A percentile compares a stretch with the other conserved stretches of the same genome.
phyloP scores from a whole-genome alignment of 495 filamentous ascomycete genomes.

The Elasticomyces elasticus region DNA sequence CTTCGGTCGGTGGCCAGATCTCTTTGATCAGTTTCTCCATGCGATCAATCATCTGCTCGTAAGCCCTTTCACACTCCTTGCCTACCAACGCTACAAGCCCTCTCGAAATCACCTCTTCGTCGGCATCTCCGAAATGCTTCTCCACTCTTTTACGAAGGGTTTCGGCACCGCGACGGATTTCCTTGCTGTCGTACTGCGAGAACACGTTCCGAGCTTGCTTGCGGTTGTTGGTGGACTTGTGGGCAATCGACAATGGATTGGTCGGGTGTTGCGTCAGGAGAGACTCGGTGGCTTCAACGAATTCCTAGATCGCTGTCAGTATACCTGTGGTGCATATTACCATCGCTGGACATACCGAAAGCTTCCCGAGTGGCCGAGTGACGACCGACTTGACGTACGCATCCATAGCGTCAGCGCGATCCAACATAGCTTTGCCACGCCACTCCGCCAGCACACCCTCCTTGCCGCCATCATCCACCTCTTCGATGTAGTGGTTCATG shows the following conservation, averaged over 20 bases:
- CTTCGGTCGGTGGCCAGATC: constrained; percentile 44
- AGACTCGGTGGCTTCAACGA: constrained; percentile 71
- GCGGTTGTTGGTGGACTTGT: constrained; percentile 68
- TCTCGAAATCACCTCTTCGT: constrained; percentile 57
- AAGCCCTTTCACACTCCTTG: constrained; percentile 70
- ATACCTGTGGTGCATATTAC: constrained; percentile 1
- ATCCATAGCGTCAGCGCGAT: constrained; percentile 79
- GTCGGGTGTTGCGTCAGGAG: constrained; percentile 42
- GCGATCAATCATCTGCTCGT: constrained; percentile 61
- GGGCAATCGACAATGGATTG: constrained; percentile 46
- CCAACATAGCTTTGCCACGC: constrained; percentile 61
- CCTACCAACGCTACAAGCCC: constrained; percentile 67
- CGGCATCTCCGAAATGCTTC: constrained; percentile 89
- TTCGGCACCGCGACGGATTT: constrained; percentile 76
- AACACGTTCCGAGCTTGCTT: constrained; percentile 75
- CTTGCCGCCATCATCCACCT: constrained; percentile 63
- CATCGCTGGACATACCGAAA: constrained; percentile 34
- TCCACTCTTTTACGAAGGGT: constrained; percentile 80
- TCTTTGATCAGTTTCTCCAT: constrained; percentile 51
- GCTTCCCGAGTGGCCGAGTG: constrained; percentile 74
- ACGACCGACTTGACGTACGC: constrained; percentile 82
- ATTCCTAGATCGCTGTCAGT: constrained; percentile 47
- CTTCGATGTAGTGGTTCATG: constrained; percentile 94
- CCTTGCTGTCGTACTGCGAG: constrained; percentile 65
- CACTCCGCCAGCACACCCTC: constrained; percentile 63